Base-by-base conservation (phyloP, 768 basidiomycete species). In the Dioszegia crocea region DNA sequence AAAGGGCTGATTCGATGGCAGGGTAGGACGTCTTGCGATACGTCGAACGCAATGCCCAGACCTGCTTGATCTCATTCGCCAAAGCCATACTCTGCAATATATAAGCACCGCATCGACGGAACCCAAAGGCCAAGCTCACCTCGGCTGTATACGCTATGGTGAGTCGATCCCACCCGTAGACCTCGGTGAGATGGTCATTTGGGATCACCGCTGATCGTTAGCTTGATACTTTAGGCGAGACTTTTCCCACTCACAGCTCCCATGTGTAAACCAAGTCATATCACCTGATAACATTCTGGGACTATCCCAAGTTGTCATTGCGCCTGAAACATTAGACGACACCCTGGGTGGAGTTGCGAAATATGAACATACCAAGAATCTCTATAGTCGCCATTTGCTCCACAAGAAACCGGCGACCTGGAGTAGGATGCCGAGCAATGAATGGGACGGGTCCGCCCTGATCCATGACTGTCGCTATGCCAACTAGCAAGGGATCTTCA, bases 361-460 rank as follows among this genome's bases (percentile, higher is more conserved):
- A n/a, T n/a, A n/a, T n/a, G n/a, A n/a, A 45, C 67, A 39, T 40
- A 68, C 67, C 61, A 11, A 66, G 60, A 3, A 69, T 39, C 39
- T 69, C 67, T 4, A 60, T 44, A 46, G 53, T 59, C 0, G 60
- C 59, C 60, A 65, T 59, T 41, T 69, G 67, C 40, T 69, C 67
- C 9, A 69, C 27, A 1, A 69, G 46, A 31, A 69, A 69, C 10
- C 63, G 47, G 9, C 64, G 29, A 4, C 23, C 27, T 26, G 44
- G 29, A 2, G 60, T 64, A 9, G 56, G 38, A 4, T 33, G 17
- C 9, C 4, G 9, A 19, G 19, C 50, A 17, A 69, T 46, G 44
- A 49, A 69, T 3, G 47, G 27, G 3, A 53, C 60, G 2, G 67
- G 58, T 2, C 67, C 67, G 2, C 62, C 62, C 11, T 50, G 40